These are phyloP conservation scores for Punica granatum DNA, from an alignment of 345 rosid species.

Conservation along the genomic window DNA sequence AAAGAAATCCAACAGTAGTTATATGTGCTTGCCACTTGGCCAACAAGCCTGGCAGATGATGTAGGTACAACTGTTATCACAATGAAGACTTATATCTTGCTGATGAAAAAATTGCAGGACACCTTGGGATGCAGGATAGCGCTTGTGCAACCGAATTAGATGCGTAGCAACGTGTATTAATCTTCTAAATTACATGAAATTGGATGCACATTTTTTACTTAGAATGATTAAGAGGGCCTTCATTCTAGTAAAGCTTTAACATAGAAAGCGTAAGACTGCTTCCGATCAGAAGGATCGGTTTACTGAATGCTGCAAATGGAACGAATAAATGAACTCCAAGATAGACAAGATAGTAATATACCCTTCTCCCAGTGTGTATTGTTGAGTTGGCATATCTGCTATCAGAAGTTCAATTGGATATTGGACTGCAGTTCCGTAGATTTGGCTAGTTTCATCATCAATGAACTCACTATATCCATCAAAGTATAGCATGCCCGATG, in stretches of 20 bases:
- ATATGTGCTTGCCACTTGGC: slow-evolving; percentile 36
- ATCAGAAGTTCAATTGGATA: slow-evolving; percentile 20
- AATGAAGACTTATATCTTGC: background rate
- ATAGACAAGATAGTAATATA: slow-evolving; percentile 13
- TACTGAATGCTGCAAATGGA: too few species aligned
- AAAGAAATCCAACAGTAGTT: slow-evolving; percentile 39
- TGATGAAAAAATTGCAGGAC: background rate
- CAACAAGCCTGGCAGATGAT: slow-evolving; percentile 36
- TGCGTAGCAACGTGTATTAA: too few species aligned
- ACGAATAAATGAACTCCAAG: too few species aligned
- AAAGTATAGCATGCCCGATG: slow-evolving; percentile 10
- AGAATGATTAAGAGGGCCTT: too few species aligned
- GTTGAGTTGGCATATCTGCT: slow-evolving; percentile 33
- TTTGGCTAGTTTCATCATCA: slow-evolving; percentile 9
- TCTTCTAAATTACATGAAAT: too few species aligned
- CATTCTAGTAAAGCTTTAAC: too few species aligned
- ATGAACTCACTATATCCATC: slow-evolving; percentile 19
- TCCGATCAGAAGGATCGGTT: too few species aligned
- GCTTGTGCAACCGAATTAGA: too few species aligned
- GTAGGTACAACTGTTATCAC: background rate
- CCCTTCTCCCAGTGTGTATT: slow-evolving; percentile 50
- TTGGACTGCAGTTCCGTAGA: slow-evolving; percentile 18
- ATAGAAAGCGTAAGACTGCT: too few species aligned
- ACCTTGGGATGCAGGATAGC: too few species aligned
- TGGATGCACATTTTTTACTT: too few species aligned